Percentiles rank a stretch among this genome's conserved stretches.
These are phyloP conservation scores for Carex scoparia DNA, from an alignment of 176 grass and related monocot species.

Conservation along the genomic window DNA sequence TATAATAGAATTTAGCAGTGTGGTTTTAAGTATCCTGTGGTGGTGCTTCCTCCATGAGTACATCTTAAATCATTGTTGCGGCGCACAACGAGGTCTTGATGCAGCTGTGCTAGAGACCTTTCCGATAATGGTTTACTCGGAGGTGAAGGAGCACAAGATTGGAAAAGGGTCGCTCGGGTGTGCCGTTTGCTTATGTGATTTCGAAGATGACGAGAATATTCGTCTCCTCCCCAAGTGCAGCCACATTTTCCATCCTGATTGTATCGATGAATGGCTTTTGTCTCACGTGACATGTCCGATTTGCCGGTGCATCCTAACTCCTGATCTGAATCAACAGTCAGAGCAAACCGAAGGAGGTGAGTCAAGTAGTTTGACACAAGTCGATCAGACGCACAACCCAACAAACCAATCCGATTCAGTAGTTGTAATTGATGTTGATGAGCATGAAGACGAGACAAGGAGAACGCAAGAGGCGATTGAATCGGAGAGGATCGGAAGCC, in stretches of 20 bases:
- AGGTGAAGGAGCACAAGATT: constrained; percentile 50
- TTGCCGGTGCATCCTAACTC: constrained; percentile 53
- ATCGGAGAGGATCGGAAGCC: constrained; percentile 72
- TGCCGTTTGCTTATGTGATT: constrained; percentile 74
- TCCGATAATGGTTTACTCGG: constrained; percentile 59
- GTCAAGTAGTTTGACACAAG: background rate
- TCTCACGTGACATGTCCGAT: constrained; percentile 62
- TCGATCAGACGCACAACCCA: background rate
- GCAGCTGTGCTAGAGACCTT: constrained; percentile 52
- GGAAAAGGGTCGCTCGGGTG: constrained; percentile 46
- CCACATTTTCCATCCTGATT: constrained; percentile 77
- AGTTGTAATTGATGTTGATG: constrained; percentile 35
- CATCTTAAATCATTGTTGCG: background rate
- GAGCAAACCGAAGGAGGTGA: background rate
- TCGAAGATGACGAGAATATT: constrained; percentile 59
- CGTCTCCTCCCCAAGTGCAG: constrained; percentile 55
- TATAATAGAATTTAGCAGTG: constrained; percentile 36
- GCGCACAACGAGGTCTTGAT: constrained; percentile 40
- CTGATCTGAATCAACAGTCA: constrained; percentile 4
- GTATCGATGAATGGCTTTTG: constrained; percentile 76
- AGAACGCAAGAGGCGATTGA: constrained; percentile 40
- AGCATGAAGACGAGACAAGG: background rate
- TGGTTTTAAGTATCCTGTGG: constrained; percentile 40
- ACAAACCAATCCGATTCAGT: background rate
- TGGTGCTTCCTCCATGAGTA: too few species aligned